Evolutionary conservation across 805 yeast species (phyloP).

Genomic region (Kodamaea nitidulidarum): DNA sequence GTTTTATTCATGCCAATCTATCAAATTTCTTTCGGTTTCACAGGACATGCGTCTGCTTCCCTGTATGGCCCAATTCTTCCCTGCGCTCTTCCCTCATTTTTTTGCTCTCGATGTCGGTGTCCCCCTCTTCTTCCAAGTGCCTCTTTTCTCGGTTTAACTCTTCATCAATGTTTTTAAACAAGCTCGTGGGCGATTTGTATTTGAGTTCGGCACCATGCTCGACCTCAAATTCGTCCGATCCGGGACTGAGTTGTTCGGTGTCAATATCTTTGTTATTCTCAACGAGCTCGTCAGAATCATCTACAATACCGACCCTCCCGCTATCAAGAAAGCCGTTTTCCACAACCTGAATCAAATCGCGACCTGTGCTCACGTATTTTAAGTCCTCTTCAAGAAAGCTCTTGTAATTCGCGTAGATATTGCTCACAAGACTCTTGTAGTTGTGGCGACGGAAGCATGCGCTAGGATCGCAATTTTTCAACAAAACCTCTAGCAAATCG

Average conservation of each 20-base stretch:
- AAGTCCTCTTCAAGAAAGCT: constrained; percentile 19
- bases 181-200: constrained; percentile 9
- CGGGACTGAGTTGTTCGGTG: constrained; percentile 2
- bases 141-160: constrained; percentile 7
- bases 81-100: neutral
- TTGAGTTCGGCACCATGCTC: constrained; percentile 2
- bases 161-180: constrained; percentile 8
- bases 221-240: neutral
- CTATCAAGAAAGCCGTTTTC: constrained; percentile 17
- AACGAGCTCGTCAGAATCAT: constrained; percentile 7
- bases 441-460: constrained; percentile 17
- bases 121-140: constrained; percentile 7
- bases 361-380: constrained; percentile 26
- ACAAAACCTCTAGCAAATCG: constrained; percentile 53
- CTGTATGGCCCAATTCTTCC: neutral
- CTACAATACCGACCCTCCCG: constrained; percentile 5
- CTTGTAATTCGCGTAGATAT: constrained; percentile 30
- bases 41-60: too few relatives aligned
- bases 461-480: constrained; percentile 21
- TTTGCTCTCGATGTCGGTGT: neutral
- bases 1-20: too few relatives aligned
- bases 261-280: neutral
- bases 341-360: constrained; percentile 25
- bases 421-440: constrained; percentile 25
- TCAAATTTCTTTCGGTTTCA: too few relatives aligned